These are phyloP conservation scores for Gymnopus androsaceus DNA, from an alignment of 1,284 basidiomycete species.

Conservation along the genomic window DNA sequence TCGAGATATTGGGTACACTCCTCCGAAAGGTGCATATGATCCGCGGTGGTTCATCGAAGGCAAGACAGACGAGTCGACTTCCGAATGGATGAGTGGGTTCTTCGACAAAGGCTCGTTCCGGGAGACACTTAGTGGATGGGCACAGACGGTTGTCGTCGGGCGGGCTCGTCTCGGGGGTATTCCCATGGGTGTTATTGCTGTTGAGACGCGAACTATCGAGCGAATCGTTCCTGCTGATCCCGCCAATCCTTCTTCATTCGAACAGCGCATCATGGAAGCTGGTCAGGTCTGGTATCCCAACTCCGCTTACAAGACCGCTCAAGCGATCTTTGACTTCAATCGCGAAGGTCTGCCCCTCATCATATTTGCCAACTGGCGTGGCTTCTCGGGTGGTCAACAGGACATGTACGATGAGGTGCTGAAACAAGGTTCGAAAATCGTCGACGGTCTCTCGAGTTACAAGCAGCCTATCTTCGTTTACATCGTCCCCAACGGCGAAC, in stretches of 20 bases:
- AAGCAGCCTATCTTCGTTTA: slow-evolving; percentile 99
- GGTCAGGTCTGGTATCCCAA: slow-evolving; percentile 99
- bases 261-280: slow-evolving; percentile 98
- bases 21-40: slow-evolving; percentile 95
- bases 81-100: slow-evolving; percentile 85
- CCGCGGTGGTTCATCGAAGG: slow-evolving; percentile 98
- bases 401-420: slow-evolving; percentile 97
- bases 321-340: slow-evolving; percentile 98
- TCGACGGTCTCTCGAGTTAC: slow-evolving; percentile 96
- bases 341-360: slow-evolving; percentile 95
- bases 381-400: slow-evolving; percentile 99
- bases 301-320: slow-evolving; percentile 99
- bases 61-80: slow-evolving; percentile 81
- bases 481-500: slow-evolving; percentile 97
- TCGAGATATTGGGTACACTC: slow-evolving; percentile 87
- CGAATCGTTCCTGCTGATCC: slow-evolving; percentile 97
- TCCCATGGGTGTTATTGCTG: slow-evolving; percentile 96
- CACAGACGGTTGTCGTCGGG: slow-evolving; percentile 96
- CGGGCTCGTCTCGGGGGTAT: slow-evolving; percentile 96
- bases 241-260: slow-evolving; percentile 97
- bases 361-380: slow-evolving; percentile 99
- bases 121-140: slow-evolving; percentile 95
- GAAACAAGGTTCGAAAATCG: slow-evolving; percentile 96
- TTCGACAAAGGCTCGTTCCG: slow-evolving; percentile 98
- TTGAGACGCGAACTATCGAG: slow-evolving; percentile 97